These are phyloP conservation scores for Clonostachys byssicola DNA, from an alignment of 2,329 filamentous ascomycete genomes.

Conservation along the genomic window DNA sequence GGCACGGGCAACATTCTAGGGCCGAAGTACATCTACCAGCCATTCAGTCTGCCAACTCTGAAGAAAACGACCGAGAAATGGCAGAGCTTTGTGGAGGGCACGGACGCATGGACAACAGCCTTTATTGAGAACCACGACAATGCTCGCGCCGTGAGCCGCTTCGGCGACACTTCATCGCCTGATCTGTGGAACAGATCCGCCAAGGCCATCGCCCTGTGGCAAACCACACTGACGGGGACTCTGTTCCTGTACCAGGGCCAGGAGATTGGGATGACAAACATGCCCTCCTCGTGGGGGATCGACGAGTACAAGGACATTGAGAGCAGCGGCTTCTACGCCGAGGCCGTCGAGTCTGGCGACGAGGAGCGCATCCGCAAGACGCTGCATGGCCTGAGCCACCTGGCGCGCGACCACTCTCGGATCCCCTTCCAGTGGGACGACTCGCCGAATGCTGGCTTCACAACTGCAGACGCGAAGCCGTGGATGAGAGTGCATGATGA, in stretches of 20 bases:
- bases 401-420: constrained; percentile 60
- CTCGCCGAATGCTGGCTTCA: constrained; percentile 57
- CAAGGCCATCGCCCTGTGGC: constrained; percentile 48
- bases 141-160: constrained; percentile 51
- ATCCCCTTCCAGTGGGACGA: constrained; percentile 65
- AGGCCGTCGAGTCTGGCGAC: constrained; percentile 28
- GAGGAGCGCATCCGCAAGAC: constrained; percentile 34
- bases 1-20: constrained; percentile 41
- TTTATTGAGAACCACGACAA: constrained; percentile 65
- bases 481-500: constrained; percentile 68
- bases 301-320: constrained; percentile 52
- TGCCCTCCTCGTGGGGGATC: constrained; percentile 43
- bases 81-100: constrained; percentile 43
- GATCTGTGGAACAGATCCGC: constrained; percentile 37
- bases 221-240: constrained; percentile 45
- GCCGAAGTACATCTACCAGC: constrained; percentile 44
- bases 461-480: constrained; percentile 34
- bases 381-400: constrained; percentile 46
- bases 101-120: constrained; percentile 52
- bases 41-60: constrained; percentile 36
- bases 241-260: constrained; percentile 57
- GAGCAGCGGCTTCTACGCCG: constrained; percentile 44
- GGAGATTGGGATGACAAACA: constrained; percentile 58
- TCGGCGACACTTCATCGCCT: constrained; percentile 37
- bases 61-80: constrained; percentile 38